phyloP scores from a whole-genome alignment of 495 filamentous ascomycete species.

The Penicillium salamii region DNA sequence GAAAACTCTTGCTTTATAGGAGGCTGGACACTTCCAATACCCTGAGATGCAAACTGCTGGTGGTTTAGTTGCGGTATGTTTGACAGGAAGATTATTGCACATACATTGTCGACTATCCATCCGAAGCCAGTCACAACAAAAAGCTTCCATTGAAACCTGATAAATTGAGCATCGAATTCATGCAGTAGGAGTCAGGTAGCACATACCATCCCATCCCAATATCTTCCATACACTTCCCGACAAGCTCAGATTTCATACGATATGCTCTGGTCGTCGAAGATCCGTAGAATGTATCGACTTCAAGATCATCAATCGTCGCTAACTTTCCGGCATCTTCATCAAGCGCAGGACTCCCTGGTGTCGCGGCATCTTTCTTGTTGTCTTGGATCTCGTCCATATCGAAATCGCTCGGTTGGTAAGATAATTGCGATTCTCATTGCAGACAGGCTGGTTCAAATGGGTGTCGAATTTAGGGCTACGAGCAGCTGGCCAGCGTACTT shows the following conservation, averaged over 20 bases:
- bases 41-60: constrained; percentile 29
- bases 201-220: constrained; percentile 34
- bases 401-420: background rate
- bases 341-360: background rate
- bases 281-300: constrained; percentile 31
- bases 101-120: constrained; percentile 35
- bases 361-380: constrained; percentile 1
- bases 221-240: constrained; percentile 30
- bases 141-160: constrained; percentile 34
- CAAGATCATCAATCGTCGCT: constrained; percentile 18
- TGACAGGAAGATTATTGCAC: background rate
- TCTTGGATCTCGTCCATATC: constrained; percentile 22
- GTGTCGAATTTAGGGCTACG: background rate
- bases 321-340: constrained; percentile 19
- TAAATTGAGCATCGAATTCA: too few species aligned
- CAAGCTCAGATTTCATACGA: constrained; percentile 33
- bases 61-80: background rate
- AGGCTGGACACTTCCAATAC: constrained; percentile 30
- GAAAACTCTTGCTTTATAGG: constrained; percentile 29
- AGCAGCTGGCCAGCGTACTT: background rate
- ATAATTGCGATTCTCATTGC: background rate
- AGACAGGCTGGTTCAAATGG: background rate
- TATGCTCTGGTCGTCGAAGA: constrained; percentile 30
- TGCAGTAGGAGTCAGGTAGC: too few species aligned
- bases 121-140: constrained; percentile 35